These are phyloP conservation scores for Pythium periplocum DNA, from an alignment of 352 stramenopile species.

Conservation along the genomic window DNA sequence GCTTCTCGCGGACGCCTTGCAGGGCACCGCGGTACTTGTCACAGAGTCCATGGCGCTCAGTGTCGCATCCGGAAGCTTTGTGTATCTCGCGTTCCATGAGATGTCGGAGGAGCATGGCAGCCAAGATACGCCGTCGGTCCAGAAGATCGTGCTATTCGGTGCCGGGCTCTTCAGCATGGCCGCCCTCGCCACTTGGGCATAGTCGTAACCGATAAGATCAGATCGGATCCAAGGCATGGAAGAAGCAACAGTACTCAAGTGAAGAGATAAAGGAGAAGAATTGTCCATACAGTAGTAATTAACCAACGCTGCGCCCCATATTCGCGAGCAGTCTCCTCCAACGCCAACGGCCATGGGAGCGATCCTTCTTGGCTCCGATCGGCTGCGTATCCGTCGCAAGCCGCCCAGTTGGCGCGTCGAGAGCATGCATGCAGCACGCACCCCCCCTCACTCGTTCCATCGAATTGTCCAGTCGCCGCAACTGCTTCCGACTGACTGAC, in stretches of 20 bases:
- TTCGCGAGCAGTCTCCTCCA: too few species aligned
- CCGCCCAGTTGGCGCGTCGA: too few species aligned
- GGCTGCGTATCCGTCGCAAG: too few species aligned
- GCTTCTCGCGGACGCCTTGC: slow-evolving; percentile 37
- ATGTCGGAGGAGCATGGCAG: slow-evolving; percentile 48
- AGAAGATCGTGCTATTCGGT: slow-evolving; percentile 57
- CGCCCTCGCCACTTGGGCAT: slow-evolving; percentile 40
- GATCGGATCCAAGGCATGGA: neutral
- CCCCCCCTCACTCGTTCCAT: too few species aligned
- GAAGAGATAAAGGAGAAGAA: neutral
- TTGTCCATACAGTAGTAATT: too few species aligned
- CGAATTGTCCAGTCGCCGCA: too few species aligned
- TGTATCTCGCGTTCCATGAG: slow-evolving; percentile 67
- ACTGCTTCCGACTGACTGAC: too few species aligned
- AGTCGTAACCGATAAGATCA: neutral
- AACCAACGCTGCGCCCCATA: too few species aligned
- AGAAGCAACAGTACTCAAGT: neutral
- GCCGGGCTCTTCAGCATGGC: slow-evolving; percentile 43
- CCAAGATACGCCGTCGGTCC: slow-evolving; percentile 26
- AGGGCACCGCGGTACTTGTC: slow-evolving; percentile 32
- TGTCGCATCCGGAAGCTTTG: slow-evolving; percentile 55
- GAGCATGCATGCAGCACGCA: too few species aligned
- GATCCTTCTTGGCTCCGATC: too few species aligned
- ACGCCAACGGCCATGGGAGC: too few species aligned
- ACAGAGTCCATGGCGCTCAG: slow-evolving; percentile 43